Base-by-base conservation (phyloP, 1,284 basidiomycete species). In the Rhodotorula sp. region DNA sequence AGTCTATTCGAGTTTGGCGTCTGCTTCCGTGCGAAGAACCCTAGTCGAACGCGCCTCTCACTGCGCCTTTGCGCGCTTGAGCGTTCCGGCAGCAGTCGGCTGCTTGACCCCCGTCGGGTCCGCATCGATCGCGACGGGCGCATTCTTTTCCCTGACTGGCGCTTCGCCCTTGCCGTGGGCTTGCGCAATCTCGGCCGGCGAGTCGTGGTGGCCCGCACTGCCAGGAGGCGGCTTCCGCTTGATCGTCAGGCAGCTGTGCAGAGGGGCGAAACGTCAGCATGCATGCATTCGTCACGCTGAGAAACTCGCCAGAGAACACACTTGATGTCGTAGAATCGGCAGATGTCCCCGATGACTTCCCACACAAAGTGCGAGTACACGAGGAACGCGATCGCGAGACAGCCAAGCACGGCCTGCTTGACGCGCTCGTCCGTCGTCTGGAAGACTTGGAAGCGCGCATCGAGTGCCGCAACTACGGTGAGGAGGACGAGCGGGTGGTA, bases 401-500 rank as follows among this genome's bases (percentile, higher is more conserved):
- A 70, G 0, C 63, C 68, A 28, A 76, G 67, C 0, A 78, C 73
- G 23, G 69, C 48, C 16, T 66, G 31, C 63, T 66, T 69, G 47
- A 66, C 68, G 43, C 61, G 26, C 54, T 64, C 65, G 21, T 69
- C 67, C 26, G 57, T 62, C 48, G 62, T 59, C 60, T 76, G 76
- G 47, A 76, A 64, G 49, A 67, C 26, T 3, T 48, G 21, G 45
- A 61, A 28, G 80, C 93, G 92, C 15, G 91, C 93, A 80, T 99
- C 95, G 38, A 93, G 67, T 0, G 90, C 90, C 6, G 89, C 89
- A 19, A 93, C 79, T 8, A 88, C 80, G 72, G 87, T 91, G 88
- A 90, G 92, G 15, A 93, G 80, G 88, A 93, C 93, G 80, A 93
- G 87, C 76, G 87, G 86, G 81, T 97, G 92, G 87, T 76, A 73